phyloP scores from a whole-genome alignment of 108 stramenopile species.

The Schizochytrium sp. region DNA sequence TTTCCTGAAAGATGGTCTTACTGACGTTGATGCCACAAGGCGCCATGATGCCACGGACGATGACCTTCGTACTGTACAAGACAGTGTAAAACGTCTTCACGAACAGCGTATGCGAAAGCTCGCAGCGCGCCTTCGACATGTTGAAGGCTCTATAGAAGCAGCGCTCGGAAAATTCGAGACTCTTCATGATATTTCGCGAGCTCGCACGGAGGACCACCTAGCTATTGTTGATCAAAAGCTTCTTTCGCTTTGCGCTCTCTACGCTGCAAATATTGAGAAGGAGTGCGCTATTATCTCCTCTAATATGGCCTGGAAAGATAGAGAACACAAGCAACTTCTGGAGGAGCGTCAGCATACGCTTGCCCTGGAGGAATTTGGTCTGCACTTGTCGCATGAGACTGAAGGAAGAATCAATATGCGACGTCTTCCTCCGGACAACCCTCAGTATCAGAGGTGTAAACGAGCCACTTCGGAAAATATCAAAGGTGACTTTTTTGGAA shows the following conservation, averaged over 20 bases:
- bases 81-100: not conserved
- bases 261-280: slow-evolving; percentile 13
- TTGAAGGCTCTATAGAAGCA: not conserved
- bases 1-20: not conserved
- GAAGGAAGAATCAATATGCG: slow-evolving; percentile 64
- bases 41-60: slow-evolving; percentile 25
- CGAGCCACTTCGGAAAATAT: slow-evolving; percentile 73
- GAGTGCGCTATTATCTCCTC: slow-evolving; percentile 31
- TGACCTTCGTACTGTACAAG: slow-evolving; percentile 5
- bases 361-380: slow-evolving; percentile 33
- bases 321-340: not conserved
- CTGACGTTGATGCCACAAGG: slow-evolving; percentile 1
- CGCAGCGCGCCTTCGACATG: not conserved
- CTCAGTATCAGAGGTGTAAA: slow-evolving; percentile 69
- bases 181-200: not conserved
- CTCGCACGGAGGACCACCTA: not conserved
- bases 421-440: slow-evolving; percentile 66
- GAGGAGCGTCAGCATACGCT: not conserved
- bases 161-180: not conserved
- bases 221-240: not conserved
- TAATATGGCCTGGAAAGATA: not conserved
- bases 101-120: not conserved
- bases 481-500: slow-evolving; percentile 67
- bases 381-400: slow-evolving; percentile 68
- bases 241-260: slow-evolving; percentile 30